Evolutionary conservation across 2,329 filamentous ascomycete species (phyloP), one percentile per base, ranked within the genome.

Genomic region (Aspergillus sp.): DNA sequence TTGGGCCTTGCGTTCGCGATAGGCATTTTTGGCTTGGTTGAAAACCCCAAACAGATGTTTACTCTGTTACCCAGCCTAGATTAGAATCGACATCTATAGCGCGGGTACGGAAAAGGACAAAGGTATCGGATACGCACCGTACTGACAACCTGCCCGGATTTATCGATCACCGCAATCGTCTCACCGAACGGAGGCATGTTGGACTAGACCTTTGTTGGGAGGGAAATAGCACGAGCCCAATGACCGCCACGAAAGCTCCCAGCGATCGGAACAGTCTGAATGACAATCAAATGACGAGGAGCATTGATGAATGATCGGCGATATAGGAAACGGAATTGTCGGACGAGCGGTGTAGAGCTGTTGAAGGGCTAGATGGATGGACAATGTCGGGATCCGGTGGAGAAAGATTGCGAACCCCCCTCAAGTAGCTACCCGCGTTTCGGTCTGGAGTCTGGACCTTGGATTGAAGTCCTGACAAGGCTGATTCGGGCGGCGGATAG

Each of bases 11-110:
- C 91, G 91, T 72, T 96, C 92, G 60, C 89, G 85, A 79, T 98
- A 98, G 61, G 91, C 91, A 57, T 89, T 87, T 74, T 92, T 92
- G 66, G 93, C 94, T 75, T 97, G 93, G 76, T 92, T 96, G 84
- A 96, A 96, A 73, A 97, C 90, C 74, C 88, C 89, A 72, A 96
- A 86, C 25, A 98, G 83, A 70, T 97, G 91, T 80, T 96, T 97
- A 73, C 92, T 92, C 92, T 96, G 72, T 41, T 50, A 19, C 41
- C 59, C 22, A 45, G 47, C 38, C 48, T 49, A 52, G n/a, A 57
- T 68, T 50, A 68, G 66, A 49, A 59, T 57, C 52, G n/a, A 28
- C 13, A 25, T 13, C 4, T 3, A 25, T 9, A n/a, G 25, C 15
- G 13, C 4, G 19, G 28, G 17, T 43, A 31, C 23, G 41, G 56